A percentile compares a stretch with the other conserved stretches of the same genome.
Evolutionary conservation across 306 rosid species (phyloP).

Genomic region (Myrica gale): DNA sequence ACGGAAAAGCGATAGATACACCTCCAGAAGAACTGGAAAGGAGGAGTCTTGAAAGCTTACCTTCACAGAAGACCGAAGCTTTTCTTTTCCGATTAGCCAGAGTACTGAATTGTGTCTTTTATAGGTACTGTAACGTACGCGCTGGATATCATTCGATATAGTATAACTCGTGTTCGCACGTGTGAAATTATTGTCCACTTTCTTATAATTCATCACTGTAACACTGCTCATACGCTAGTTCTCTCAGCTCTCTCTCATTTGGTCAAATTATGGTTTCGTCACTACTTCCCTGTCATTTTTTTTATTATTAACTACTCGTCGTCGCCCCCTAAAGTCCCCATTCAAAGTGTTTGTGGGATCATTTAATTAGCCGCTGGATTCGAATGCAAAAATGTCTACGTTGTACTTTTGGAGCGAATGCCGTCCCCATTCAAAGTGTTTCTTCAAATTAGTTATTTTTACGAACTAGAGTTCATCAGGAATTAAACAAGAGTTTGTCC

Average conservation of each 20-base stretch:
- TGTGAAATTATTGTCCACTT: constrained; percentile 28
- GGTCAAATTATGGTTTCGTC: constrained; percentile 56
- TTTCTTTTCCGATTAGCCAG: constrained; percentile 10
- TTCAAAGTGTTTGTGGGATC: too few species aligned
- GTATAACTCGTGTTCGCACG: constrained; percentile 10
- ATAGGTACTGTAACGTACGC: constrained; percentile 30
- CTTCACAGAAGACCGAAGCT: not conserved
- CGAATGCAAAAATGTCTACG: too few species aligned
- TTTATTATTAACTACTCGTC: too few species aligned
- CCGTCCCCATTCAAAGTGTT: too few species aligned
- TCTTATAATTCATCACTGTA: too few species aligned
- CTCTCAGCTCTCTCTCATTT: constrained; percentile 18
- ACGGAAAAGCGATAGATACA: not conserved
- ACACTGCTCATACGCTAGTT: constrained; percentile 20
- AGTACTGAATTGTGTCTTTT: not conserved
- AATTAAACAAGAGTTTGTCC: too few species aligned
- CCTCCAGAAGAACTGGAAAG: not conserved
- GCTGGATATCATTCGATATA: not conserved
- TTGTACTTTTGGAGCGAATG: too few species aligned
- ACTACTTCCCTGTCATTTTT: too few species aligned
- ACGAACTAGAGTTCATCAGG: too few species aligned
- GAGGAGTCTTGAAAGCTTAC: constrained; percentile 8
- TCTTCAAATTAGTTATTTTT: too few species aligned
- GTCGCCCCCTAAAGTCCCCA: too few species aligned
- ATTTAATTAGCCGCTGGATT: too few species aligned